Evolutionary conservation across 768 basidiomycete genomes (phyloP).

Genomic region (Termitomyces sp.): DNA sequence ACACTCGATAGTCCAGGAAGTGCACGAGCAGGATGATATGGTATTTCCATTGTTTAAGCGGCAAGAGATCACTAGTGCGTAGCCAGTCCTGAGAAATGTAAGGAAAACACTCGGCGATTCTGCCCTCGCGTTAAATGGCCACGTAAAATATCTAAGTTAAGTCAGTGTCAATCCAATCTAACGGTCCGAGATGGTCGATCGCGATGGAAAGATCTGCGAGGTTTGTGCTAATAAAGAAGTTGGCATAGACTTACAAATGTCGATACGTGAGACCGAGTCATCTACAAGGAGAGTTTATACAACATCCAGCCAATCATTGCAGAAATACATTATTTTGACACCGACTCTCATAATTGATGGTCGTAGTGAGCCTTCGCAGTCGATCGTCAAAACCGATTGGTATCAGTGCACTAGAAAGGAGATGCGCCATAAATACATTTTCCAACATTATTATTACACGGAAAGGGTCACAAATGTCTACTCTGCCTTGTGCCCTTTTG

Average conservation of each 20-base stretch:
- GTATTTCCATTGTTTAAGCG: background rate
- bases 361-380: too few species aligned
- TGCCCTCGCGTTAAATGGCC: background rate
- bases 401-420: background rate
- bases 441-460: constrained; percentile 3
- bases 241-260: background rate
- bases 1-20: background rate
- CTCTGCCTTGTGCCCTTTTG: constrained; percentile 36
- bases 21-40: background rate
- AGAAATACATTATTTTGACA: too few species aligned
- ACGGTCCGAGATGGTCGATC: background rate
- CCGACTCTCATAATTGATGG: too few species aligned
- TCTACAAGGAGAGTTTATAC: background rate
- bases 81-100: background rate
- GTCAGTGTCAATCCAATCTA: background rate
- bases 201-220: background rate
- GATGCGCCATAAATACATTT: constrained; percentile 6
- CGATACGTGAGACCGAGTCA: background rate
- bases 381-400: background rate
- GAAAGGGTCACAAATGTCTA: constrained; percentile 19
- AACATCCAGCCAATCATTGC: too few species aligned
- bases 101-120: background rate
- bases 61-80: background rate
- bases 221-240: background rate
- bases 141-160: background rate